A percentile compares a stretch with the other conserved stretches of the same genome.
Evolutionary conservation across 108 stramenopile genomes (phyloP).

Genomic region (Thalassiosira profunda): DNA sequence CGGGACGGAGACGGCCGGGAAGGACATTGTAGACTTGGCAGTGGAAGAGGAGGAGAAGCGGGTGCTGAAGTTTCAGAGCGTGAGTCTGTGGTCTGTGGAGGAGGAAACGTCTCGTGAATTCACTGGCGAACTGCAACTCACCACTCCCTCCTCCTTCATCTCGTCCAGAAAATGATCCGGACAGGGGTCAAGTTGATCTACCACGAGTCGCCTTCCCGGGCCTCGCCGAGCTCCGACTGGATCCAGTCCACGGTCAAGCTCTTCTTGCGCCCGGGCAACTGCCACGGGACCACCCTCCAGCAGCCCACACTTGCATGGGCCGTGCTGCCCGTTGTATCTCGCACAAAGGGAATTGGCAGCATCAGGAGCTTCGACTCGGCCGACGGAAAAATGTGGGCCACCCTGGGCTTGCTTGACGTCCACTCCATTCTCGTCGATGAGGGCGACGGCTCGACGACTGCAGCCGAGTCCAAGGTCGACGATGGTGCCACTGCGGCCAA

Average conservation of each 20-base stretch:
- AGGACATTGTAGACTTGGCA: slow-evolving; percentile 17
- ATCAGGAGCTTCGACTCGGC: slow-evolving; percentile 11
- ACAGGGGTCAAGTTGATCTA: slow-evolving; percentile 62
- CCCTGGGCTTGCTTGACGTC: slow-evolving; percentile 52
- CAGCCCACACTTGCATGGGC: slow-evolving; percentile 77
- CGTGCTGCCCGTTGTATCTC: slow-evolving; percentile 36
- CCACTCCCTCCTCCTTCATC: background rate
- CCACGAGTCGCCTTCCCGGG: slow-evolving; percentile 41
- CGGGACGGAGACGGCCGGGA: background rate
- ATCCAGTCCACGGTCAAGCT: slow-evolving; percentile 54
- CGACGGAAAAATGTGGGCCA: slow-evolving; percentile 31
- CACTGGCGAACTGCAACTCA: background rate
- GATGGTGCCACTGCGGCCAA: background rate
- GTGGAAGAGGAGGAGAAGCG: slow-evolving; percentile 19
- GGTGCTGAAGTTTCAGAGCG: slow-evolving; percentile 24
- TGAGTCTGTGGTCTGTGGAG: slow-evolving; percentile 2
- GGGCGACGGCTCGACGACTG: slow-evolving; percentile 18
- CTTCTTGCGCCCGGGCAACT: slow-evolving; percentile 55
- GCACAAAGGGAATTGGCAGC: background rate
- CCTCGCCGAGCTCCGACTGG: slow-evolving; percentile 40
- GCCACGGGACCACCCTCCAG: slow-evolving; percentile 24
- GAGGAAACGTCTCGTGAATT: background rate
- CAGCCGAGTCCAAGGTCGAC: background rate
- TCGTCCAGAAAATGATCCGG: slow-evolving; percentile 48
- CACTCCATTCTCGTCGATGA: slow-evolving; percentile 54